phyloP scores from a whole-genome alignment of 73 alveolate genomes.

The Paraurostyla sp. region DNA sequence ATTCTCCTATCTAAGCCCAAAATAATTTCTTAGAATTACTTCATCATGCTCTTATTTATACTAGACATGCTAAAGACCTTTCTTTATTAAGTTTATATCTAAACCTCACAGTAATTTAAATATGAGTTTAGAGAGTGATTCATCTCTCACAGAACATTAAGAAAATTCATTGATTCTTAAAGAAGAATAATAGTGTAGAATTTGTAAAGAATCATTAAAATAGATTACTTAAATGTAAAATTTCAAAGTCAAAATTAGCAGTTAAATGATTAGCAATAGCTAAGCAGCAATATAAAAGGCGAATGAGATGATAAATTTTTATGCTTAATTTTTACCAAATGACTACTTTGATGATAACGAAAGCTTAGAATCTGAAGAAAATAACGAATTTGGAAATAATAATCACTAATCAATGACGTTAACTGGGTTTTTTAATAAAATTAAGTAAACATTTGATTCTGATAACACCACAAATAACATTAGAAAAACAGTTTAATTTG shows the following conservation, averaged over 20 bases:
- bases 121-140: neutral
- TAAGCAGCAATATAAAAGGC: conserved; percentile 8
- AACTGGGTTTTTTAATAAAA: conserved; percentile 19
- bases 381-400: neutral
- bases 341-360: conserved; percentile 32
- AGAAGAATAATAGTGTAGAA: neutral
- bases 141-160: neutral
- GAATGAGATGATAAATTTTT: conserved; percentile 7
- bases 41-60: neutral
- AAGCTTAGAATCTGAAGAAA: neutral
- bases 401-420: neutral
- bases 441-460: neutral
- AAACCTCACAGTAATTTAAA: neutral
- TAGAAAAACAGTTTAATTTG: neutral
- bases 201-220: neutral
- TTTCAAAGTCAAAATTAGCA: neutral
- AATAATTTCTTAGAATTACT: neutral
- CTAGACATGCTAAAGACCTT: conserved; percentile 10
- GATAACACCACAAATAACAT: neutral
- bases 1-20: neutral
- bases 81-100: neutral
- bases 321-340: conserved; percentile 12
- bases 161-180: neutral
- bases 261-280: conserved; percentile 26
- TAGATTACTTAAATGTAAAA: neutral